phyloP scores from a whole-genome alignment of 805 yeast genomes.

The Debaryomyces maramus region DNA sequence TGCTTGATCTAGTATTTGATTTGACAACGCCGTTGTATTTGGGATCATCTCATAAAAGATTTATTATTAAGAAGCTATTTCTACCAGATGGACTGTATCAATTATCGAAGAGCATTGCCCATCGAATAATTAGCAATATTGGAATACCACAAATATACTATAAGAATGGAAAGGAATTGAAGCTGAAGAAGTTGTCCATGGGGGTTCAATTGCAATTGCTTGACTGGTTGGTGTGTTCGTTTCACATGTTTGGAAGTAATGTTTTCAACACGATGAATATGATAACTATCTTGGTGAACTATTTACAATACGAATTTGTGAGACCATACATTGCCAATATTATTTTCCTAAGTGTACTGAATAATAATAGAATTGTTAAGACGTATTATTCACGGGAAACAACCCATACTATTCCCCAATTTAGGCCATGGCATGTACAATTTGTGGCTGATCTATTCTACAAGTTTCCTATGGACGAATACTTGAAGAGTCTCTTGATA shows the following conservation, averaged over 20 bases:
- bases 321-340: conserved; percentile 22
- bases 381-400: conserved; percentile 11
- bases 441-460: conserved; percentile 25
- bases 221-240: conserved; percentile 22
- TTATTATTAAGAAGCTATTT: conserved; percentile 11
- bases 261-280: conserved; percentile 12
- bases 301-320: conserved; percentile 25
- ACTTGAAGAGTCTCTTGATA: conserved; percentile 21
- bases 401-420: conserved; percentile 7
- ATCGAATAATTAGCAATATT: conserved; percentile 12
- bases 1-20: conserved; percentile 13
- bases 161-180: conserved; percentile 12
- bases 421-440: conserved; percentile 32
- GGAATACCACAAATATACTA: conserved; percentile 17
- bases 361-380: conserved; percentile 10
- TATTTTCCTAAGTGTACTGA: conserved; percentile 18
- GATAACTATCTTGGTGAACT: conserved; percentile 19
- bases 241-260: conserved; percentile 17
- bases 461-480: conserved; percentile 33
- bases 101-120: conserved; percentile 5
- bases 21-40: conserved; percentile 3
- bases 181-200: conserved; percentile 12
- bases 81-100: conserved; percentile 7
- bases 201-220: conserved; percentile 19
- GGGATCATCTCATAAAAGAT: conserved; percentile 11